Evolutionary conservation across 2,329 filamentous ascomycete genomes (phyloP), one percentile per base, ranked within the genome.

Genomic region (Pyrenophora seminiperda): DNA sequence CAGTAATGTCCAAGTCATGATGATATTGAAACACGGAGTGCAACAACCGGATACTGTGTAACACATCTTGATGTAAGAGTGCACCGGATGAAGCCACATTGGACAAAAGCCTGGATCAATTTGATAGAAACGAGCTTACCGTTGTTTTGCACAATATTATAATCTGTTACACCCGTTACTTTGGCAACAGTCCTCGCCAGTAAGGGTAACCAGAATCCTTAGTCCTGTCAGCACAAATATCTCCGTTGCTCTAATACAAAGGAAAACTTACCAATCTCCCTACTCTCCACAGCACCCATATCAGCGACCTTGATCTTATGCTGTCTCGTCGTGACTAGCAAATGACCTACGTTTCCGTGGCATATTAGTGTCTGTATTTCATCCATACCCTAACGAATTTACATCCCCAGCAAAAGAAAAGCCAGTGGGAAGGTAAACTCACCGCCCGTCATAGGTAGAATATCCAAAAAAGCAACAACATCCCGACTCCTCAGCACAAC

Each of bases 91-190:
- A 22, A 22, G 7, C 20, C 4, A 4, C 4, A 4, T 22, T 45
- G 29, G 34, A n/a, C 19, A 29, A 10, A 41, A 17, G n/a, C n/a
- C n/a, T n/a, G n/a, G n/a, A n/a, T n/a, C n/a, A n/a, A n/a, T n/a
- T n/a, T n/a, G n/a, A n/a, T n/a, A n/a, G 11, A 48, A 34, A 14
- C 10, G 30, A 22, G 7, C 71, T 36, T 62, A 83, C 82, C 91
- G 63, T 97, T 97, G 71, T 97, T 97, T 77, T 97, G 93, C 47
- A 97, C 90, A 22, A 97, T 85, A 73, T 99, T 99, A 88, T 93
- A 97, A 75, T 97, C 92, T 41, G 79, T 80, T 1, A 90, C 83
- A 7, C 86, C 88, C 2, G 87, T 89, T 0, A 85, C 84, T 42
- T 79, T 79, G 24, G 85, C 81, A 30, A 96, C 79, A 0, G 89